Evolutionary conservation across 352 stramenopile species (phyloP), one percentile per base, ranked within the genome.

Genomic region (Phytophthora agathidicida): DNA sequence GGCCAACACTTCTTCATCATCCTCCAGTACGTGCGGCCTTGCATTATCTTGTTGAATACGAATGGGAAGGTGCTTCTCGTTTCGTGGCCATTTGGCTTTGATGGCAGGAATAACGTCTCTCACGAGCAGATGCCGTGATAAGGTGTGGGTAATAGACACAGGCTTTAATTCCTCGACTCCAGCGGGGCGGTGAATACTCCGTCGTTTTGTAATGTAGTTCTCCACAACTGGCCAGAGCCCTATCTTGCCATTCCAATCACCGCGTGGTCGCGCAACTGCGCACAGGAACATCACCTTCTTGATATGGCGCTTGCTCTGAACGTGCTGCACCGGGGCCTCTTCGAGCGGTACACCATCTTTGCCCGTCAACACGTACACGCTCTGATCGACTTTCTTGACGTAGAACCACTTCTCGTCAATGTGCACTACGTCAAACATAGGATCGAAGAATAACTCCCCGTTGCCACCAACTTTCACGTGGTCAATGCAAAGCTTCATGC

Each of bases 381-480:
- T 28, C 17, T 47, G 7, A 2, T n/a, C 23, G 24, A 48, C 9
- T 7, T 57, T 47, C 48, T 57, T 48, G 1, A 57, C 14, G 13
- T 42, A 45, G 17, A 48, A 57, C 48, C 36, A 57, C 17, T 57
- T 57, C 17, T 57, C 48, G n/a, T 48, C 37, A 1, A 44, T 32
- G 17, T 57, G 19, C 3, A 57, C 48, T 11, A 46, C 19, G 20
- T 57, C 27, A 7, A 32, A 48, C 37, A 47, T 36, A 7, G 33
- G 23, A 17, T 27, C 32, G 13, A 57, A 30, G 8, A 24, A 9
- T n/a, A 19, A 32, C 5, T 16, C 4, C 7, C 48, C 26, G 26
- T 47, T 17, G 26, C 5, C 1, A 2, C 5, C 11, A 27, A 14
- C 33, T 24, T 45, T 39, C 13, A 32, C 48, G 13, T 48, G 48